Evolutionary conservation across 176 grass and related monocot species (phyloP).

Genomic region (Avena sativa): DNA sequence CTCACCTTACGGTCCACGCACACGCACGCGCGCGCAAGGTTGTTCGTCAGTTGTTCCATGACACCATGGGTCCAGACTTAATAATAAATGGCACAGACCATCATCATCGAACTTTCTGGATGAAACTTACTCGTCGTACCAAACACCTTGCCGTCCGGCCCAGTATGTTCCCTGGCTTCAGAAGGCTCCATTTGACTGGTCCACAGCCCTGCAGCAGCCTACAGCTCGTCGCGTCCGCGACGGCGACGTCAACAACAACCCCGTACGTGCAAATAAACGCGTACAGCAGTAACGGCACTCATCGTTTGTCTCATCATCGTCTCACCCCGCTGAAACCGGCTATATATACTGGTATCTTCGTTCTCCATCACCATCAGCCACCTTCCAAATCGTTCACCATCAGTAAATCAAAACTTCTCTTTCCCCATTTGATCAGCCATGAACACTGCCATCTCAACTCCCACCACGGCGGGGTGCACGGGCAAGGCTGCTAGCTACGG

Average conservation of each 20-base stretch:
- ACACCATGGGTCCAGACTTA: not conserved
- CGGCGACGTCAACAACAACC: conserved; percentile 22
- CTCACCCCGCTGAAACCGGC: not conserved
- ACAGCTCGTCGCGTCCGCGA: not conserved
- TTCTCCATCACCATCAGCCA: not conserved
- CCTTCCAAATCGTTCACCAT: not conserved
- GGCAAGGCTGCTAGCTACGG: not conserved
- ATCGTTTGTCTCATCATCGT: not conserved
- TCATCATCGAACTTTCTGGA: conserved; percentile 9
- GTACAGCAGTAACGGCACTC: not conserved
- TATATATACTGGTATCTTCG: not conserved
- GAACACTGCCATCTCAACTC: not conserved
- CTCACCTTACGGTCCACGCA: not conserved
- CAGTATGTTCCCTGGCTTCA: not conserved
- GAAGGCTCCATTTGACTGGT: not conserved
- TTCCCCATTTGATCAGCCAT: not conserved
- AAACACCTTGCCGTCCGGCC: conserved; percentile 1
- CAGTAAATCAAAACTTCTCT: not conserved
- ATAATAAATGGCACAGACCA: not conserved
- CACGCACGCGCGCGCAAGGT: not conserved
- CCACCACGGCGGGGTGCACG: not conserved
- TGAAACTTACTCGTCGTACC: not conserved
- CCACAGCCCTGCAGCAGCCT: not conserved
- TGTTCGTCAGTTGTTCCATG: not conserved
- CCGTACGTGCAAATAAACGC: not conserved